phyloP scores from a whole-genome alignment of 805 yeast species.

The Candida boleticola region DNA sequence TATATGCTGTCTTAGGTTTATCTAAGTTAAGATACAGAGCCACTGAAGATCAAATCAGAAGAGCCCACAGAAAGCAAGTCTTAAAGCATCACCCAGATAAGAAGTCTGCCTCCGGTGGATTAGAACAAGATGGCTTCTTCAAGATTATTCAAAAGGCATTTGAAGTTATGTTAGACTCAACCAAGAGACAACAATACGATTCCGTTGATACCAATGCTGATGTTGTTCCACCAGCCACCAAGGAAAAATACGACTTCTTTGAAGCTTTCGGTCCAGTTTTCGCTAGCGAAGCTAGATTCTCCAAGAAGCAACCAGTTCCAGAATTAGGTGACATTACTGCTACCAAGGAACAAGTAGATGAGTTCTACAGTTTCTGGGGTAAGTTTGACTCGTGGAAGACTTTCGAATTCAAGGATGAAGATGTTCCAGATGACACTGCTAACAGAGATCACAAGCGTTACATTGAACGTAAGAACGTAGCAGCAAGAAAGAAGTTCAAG shows the following conservation, averaged over 20 bases:
- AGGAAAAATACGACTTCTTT: constrained; percentile 74
- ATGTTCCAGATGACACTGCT: constrained; percentile 97
- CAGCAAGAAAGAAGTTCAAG: constrained; percentile 95
- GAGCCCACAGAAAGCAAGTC: constrained; percentile 96
- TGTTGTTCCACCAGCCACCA: constrained; percentile 72
- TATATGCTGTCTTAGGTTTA: constrained; percentile 93
- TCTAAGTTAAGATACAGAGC: constrained; percentile 89
- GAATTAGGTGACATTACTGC: constrained; percentile 64
- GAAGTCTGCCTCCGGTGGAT: constrained; percentile 85
- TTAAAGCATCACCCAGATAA: constrained; percentile 98
- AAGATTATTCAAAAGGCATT: constrained; percentile 96
- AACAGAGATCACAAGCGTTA: constrained; percentile 99
- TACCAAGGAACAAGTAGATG: constrained; percentile 80
- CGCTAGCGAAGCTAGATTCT: constrained; percentile 86
- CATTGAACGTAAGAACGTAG: constrained; percentile 95
- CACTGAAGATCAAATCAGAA: constrained; percentile 87
- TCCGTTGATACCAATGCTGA: constrained; percentile 90
- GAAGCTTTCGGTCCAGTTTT: constrained; percentile 93
- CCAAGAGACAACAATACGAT: constrained; percentile 89
- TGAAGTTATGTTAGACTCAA: constrained; percentile 83
- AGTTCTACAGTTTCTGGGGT: constrained; percentile 89
- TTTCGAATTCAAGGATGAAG: constrained; percentile 97
- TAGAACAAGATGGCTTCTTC: constrained; percentile 94
- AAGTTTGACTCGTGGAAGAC: constrained; percentile 98
- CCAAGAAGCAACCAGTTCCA: constrained; percentile 89